Evolutionary conservation across 2,329 filamentous ascomycete species (phyloP), one percentile per base, ranked within the genome.

Genomic region (Pseudogymnoascus sp.): DNA sequence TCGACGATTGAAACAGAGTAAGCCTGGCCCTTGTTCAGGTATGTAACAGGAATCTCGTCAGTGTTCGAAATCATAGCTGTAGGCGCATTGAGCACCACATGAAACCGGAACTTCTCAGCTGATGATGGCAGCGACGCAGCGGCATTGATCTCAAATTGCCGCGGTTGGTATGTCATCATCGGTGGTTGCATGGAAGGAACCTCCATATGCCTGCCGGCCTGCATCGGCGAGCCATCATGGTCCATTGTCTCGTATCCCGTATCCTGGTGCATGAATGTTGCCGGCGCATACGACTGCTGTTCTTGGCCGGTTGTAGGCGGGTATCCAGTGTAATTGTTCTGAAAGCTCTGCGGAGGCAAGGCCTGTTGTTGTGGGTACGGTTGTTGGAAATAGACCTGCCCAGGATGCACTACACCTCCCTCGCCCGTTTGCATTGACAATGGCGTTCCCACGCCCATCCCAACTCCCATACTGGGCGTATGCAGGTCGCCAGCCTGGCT

Each of bases 11-110:
- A 90, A 16, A 99, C 80, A 0, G 90, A 90, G 75, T 99, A 99
- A 14, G 92, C 91, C 74, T 98, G 93, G 23, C 93, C 93, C 77
- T 98, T 98, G 79, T 99, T 99, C 16, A 99, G 83, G 74, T 99
- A 99, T 0, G 93, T 97, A n/a, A 98, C 86, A 0, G 95, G 95
- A 23, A 98, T 96, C 75, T 98, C 93, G 66, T 96, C 90, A 1
- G 86, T 78, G 67, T 92, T 87, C 75, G 90, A 96, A 72, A 96
- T 89, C 95, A 98, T 99, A 6, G 95, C 95, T 0, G 95, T 99
- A 2, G 93, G 92, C 1, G 95, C 93, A 74, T 96, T 96, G 54
- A 99, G 78, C 0, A 91, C 95, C 61, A 91, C 89, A 73, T 95
- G 90, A 73, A 91, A 98, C 43, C 95, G 90, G 73, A 97, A 97